Conservation (phyloP, 2,329 filamentous ascomycete species). For the Fusarium oligoseptatum region DNA sequence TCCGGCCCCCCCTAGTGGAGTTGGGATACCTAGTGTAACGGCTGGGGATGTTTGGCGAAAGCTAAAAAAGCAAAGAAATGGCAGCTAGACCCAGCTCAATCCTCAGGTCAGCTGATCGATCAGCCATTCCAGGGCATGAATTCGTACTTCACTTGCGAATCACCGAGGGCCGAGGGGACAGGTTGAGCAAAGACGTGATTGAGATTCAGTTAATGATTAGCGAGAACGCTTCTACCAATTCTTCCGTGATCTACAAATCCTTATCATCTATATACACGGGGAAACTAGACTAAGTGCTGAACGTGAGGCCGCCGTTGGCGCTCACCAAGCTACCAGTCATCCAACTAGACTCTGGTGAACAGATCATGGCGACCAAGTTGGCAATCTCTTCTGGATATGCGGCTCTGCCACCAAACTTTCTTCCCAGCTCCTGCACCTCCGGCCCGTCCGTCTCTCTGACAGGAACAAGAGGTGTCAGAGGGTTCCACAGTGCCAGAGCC, state of each 20-base stretch:
- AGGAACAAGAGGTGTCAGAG: constrained; percentile 63
- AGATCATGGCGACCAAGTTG: constrained; percentile 76
- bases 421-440: constrained; percentile 57
- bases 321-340: constrained; percentile 75
- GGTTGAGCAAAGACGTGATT: neutral
- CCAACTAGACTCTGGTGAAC: constrained; percentile 71
- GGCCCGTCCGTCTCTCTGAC: constrained; percentile 48
- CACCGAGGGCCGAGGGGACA: neutral
- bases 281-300: constrained; percentile 12
- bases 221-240: neutral
- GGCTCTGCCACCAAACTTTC: constrained; percentile 63
- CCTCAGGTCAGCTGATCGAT: neutral
- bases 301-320: constrained; percentile 65
- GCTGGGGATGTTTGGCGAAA: neutral
- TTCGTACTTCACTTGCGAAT: neutral
- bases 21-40: neutral
- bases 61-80: neutral
- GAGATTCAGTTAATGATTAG: neutral
- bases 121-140: neutral
- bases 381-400: constrained; percentile 75
- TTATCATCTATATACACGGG: neutral
- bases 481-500: constrained; percentile 53
- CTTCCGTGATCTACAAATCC: neutral
- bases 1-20: neutral
- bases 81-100: neutral